These are phyloP conservation scores for Candida succiphila DNA, from an alignment of 805 yeast species.

Conservation along the genomic window DNA sequence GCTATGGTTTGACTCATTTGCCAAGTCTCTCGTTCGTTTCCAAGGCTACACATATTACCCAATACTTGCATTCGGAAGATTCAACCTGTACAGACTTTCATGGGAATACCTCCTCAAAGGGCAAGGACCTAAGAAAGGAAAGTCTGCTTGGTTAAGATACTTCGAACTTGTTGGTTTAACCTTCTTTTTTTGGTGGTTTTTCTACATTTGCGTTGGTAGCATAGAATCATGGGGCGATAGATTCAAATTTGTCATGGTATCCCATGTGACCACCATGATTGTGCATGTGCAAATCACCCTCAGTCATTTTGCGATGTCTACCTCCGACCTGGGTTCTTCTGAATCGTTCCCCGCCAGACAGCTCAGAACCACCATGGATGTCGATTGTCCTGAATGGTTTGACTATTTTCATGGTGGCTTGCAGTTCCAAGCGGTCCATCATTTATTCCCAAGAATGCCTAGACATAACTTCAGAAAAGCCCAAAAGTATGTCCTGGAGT, in stretches of 20 bases:
- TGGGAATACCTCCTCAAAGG: constrained; percentile 73
- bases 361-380: constrained; percentile 89
- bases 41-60: constrained; percentile 73
- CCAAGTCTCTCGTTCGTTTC: constrained; percentile 45
- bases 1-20: constrained; percentile 59
- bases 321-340: constrained; percentile 71
- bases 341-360: constrained; percentile 78
- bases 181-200: constrained; percentile 75
- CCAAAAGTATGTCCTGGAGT: constrained; percentile 62
- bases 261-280: constrained; percentile 77
- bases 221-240: constrained; percentile 46
- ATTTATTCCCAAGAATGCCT: constrained; percentile 81
- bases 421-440: constrained; percentile 88
- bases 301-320: constrained; percentile 90
- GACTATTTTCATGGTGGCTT: constrained; percentile 89
- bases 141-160: constrained; percentile 81
- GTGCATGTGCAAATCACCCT: constrained; percentile 91
- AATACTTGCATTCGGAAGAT: constrained; percentile 72
- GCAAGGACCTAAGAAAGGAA: constrained; percentile 69
- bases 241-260: constrained; percentile 53
- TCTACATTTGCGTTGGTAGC: constrained; percentile 48
- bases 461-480: constrained; percentile 75
- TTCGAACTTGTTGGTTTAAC: constrained; percentile 62
- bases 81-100: constrained; percentile 72
- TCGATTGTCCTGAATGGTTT: constrained; percentile 87